Conservation (phyloP, 495 filamentous ascomycete species). For the Cercophora newfieldiana region DNA sequence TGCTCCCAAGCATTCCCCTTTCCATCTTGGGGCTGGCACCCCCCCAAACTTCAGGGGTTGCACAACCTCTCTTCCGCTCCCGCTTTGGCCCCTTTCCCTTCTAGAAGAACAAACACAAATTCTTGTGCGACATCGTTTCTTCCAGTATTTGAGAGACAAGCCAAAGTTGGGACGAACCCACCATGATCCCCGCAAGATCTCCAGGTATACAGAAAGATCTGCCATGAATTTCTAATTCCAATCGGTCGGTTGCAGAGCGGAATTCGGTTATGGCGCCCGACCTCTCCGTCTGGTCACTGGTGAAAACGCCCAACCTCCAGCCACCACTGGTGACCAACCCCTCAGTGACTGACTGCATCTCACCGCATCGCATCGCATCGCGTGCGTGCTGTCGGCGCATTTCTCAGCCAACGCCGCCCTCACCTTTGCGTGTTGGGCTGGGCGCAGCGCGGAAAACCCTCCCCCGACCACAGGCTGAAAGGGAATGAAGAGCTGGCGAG, state of each 20-base stretch:
- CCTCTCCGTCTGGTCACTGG: too few species aligned
- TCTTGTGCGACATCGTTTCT: neutral
- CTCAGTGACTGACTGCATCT: too few species aligned
- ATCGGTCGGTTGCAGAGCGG: neutral
- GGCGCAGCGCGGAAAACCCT: too few species aligned
- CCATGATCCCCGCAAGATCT: neutral
- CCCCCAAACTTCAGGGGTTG: neutral
- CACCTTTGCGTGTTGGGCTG: too few species aligned
- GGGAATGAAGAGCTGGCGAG: neutral
- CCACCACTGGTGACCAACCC: too few species aligned
- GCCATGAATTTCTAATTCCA: neutral
- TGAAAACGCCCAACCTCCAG: too few species aligned
- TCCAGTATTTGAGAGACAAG: neutral
- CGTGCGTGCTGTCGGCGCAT: too few species aligned
- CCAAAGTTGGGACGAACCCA: neutral
- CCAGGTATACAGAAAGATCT: neutral
- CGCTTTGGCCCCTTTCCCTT: neutral
- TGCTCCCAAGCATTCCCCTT: neutral
- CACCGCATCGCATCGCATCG: too few species aligned
- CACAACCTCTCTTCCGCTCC: neutral
- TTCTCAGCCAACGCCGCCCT: too few species aligned
- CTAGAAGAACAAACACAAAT: neutral
- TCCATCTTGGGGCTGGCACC: neutral
- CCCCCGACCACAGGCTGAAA: too few species aligned
- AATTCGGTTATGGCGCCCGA: too few species aligned